Percentiles rank a stretch among this genome's conserved stretches.
These are phyloP conservation scores for Clohesyomyces aquaticus DNA, from an alignment of 495 filamentous ascomycete genomes.

Conservation along the genomic window DNA sequence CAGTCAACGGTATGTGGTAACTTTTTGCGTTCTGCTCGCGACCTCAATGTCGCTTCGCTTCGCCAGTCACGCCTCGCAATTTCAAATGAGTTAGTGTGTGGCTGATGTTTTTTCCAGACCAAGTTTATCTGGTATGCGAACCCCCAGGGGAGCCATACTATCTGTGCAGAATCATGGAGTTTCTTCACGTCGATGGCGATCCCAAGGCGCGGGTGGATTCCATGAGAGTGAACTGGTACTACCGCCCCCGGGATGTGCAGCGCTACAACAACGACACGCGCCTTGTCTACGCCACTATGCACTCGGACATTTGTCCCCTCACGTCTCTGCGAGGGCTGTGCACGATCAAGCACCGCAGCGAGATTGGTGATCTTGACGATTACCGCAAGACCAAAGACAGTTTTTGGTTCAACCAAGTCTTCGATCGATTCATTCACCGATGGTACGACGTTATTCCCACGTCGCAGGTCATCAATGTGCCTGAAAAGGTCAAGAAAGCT, in stretches of 20 bases:
- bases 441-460: constrained; percentile 97
- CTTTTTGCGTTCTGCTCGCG: not conserved
- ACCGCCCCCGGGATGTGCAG: constrained; percentile 92
- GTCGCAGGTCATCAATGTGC: constrained; percentile 91
- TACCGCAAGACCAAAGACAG: constrained; percentile 81
- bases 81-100: not conserved
- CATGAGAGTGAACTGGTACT: constrained; percentile 96
- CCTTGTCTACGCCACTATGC: constrained; percentile 93
- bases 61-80: constrained; percentile 6
- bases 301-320: constrained; percentile 93
- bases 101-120: constrained; percentile 62
- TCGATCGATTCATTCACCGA: constrained; percentile 96
- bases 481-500: constrained; percentile 88
- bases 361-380: constrained; percentile 79
- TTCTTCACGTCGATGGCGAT: constrained; percentile 76
- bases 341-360: constrained; percentile 79
- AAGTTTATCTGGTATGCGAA: constrained; percentile 96
- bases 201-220: constrained; percentile 74
- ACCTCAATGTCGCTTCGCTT: constrained; percentile 1
- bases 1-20: constrained; percentile 78
- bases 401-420: constrained; percentile 98
- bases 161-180: constrained; percentile 96
- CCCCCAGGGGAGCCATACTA: constrained; percentile 98
- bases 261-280: constrained; percentile 87
- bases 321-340: constrained; percentile 92